Percentiles rank a stretch among this genome's conserved stretches.
Conservation (phyloP, 2,329 filamentous ascomycete species). For the Epichloe hybrida region DNA sequence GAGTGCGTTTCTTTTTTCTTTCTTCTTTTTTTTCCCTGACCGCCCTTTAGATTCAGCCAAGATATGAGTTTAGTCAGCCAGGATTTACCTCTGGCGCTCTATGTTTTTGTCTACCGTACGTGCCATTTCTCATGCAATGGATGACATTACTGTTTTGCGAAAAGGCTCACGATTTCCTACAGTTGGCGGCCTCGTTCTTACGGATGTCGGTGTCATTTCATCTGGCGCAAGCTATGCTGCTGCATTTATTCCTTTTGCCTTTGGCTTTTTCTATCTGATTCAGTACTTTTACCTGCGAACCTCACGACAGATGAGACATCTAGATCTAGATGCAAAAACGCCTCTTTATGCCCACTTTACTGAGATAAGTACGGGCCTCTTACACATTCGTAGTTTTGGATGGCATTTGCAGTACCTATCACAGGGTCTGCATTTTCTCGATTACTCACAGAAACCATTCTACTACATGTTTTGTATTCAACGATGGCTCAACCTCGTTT, state of each 20-base stretch:
- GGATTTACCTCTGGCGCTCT: slow-evolving; percentile 3
- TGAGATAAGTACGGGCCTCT: slow-evolving; percentile 11
- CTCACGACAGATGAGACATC: slow-evolving; percentile 16
- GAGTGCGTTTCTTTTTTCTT: too few relatives aligned
- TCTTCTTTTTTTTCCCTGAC: too few relatives aligned
- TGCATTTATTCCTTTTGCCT: slow-evolving; percentile 31
- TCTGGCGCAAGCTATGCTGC: slow-evolving; percentile 26
- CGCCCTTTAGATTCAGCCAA: slow-evolving; percentile 6
- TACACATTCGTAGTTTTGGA: slow-evolving; percentile 21
- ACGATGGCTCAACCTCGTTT: slow-evolving; percentile 32
- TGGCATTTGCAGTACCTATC: slow-evolving; percentile 10
- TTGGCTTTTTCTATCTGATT: slow-evolving; percentile 14
- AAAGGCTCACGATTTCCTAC: not conserved
- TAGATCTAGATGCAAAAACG: slow-evolving; percentile 17
- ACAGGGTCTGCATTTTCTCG: slow-evolving; percentile 17
- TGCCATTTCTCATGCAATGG: too few relatives aligned
- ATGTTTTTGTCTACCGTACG: slow-evolving; percentile 1
- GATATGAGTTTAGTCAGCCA: slow-evolving; percentile 7
- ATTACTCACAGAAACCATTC: slow-evolving; percentile 14
- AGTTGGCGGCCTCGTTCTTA: not conserved
- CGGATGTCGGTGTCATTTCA: slow-evolving; percentile 23
- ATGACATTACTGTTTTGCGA: too few relatives aligned
- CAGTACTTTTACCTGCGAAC: slow-evolving; percentile 17
- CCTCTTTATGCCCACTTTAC: slow-evolving; percentile 15
- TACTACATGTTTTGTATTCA: slow-evolving; percentile 36